Conservation (phyloP, 176 grass and related monocot species). For the Thinopyrum elongatum region DNA sequence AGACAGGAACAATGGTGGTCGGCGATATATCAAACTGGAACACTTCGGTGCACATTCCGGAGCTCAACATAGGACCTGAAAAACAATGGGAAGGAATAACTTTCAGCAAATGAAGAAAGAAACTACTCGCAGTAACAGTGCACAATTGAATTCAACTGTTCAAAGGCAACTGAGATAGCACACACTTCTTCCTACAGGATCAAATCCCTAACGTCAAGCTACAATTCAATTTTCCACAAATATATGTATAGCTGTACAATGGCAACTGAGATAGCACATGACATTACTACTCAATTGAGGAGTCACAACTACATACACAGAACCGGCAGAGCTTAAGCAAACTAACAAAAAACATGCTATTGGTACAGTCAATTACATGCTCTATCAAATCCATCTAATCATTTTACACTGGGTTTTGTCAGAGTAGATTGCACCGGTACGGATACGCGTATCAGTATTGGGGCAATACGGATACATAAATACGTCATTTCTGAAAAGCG, state of each 20-base stretch:
- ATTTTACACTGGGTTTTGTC: neutral
- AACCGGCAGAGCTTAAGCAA: neutral
- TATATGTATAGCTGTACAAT: neutral
- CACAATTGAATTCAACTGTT: neutral
- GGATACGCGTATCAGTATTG: too few relatives aligned
- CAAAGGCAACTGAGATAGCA: neutral
- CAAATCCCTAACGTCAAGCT: neutral
- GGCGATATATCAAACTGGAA: slow-evolving; percentile 76
- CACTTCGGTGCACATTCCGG: slow-evolving; percentile 97
- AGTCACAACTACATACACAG: neutral
- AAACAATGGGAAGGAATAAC: neutral
- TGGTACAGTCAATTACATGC: neutral
- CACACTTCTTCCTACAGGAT: too few relatives aligned
- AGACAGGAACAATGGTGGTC: slow-evolving; percentile 49
- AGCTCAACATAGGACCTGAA: slow-evolving; percentile 70
- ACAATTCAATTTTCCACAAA: neutral
- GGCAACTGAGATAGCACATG: neutral
- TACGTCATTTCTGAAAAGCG: too few relatives aligned
- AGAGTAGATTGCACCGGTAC: too few relatives aligned
- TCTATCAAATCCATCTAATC: neutral
- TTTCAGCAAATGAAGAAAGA: neutral
- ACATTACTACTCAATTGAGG: too few relatives aligned
- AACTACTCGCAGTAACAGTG: neutral
- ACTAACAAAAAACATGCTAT: neutral
- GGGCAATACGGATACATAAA: too few relatives aligned